Evolutionary conservation across 2,329 filamentous ascomycete species (phyloP).

Genomic region (Trichoderma sp.): DNA sequence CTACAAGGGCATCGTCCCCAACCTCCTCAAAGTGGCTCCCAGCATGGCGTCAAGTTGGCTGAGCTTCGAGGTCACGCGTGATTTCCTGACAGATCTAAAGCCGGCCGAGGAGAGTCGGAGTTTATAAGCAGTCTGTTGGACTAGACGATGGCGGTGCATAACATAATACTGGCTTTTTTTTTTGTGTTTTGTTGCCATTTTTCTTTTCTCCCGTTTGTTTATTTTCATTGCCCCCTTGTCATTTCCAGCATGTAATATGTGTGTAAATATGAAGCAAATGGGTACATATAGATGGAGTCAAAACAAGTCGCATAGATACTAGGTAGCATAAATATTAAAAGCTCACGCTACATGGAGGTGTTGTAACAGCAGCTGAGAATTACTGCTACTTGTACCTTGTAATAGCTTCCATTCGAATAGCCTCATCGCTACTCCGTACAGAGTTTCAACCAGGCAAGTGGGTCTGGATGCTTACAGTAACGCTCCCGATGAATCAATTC

Average conservation of each 20-base stretch:
- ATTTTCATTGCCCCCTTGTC: background rate
- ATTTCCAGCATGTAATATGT: conserved; percentile 5
- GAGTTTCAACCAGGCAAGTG: too few species aligned
- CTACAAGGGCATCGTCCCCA: conserved; percentile 95
- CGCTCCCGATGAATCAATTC: too few species aligned
- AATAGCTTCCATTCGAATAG: too few species aligned
- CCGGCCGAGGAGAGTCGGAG: background rate
- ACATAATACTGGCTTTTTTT: background rate
- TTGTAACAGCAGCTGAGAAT: background rate
- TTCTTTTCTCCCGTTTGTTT: background rate
- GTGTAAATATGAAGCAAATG: conserved; percentile 3
- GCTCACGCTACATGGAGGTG: background rate
- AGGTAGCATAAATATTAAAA: conserved; percentile 7
- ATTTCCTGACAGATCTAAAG: conserved; percentile 69
- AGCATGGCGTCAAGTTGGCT: conserved; percentile 99
- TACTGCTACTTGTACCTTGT: too few species aligned
- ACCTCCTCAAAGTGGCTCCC: conserved; percentile 92
- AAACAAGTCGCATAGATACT: conserved; percentile 1
- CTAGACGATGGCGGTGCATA: background rate
- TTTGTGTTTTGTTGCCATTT: background rate
- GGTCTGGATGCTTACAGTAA: too few species aligned
- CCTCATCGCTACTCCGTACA: too few species aligned
- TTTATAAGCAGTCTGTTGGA: conserved; percentile 3
- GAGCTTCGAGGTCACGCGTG: conserved; percentile 90
- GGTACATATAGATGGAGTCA: conserved; percentile 10